These are phyloP conservation scores for Colletotrichum sojae DNA, from an alignment of 2,329 filamentous ascomycete species.

Conservation along the genomic window DNA sequence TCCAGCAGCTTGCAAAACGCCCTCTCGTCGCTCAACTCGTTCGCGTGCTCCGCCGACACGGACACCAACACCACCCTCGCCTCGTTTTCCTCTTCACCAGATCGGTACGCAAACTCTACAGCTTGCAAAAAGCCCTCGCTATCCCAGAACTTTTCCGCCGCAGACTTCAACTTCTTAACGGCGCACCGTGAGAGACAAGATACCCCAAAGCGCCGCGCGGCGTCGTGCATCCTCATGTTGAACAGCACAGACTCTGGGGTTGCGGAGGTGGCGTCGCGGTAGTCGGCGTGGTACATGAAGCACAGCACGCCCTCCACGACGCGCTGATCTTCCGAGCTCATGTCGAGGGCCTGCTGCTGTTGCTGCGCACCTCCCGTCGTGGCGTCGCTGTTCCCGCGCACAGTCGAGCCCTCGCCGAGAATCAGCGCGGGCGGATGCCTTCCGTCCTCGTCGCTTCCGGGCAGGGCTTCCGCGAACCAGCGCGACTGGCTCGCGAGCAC, in stretches of 20 bases:
- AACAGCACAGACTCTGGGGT: not conserved
- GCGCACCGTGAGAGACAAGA: slow-evolving; percentile 10
- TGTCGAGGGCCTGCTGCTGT: not conserved
- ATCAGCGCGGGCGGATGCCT: not conserved
- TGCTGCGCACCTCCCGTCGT: not conserved
- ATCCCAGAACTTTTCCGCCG: slow-evolving; percentile 7
- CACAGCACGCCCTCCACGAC: not conserved
- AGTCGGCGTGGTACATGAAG: slow-evolving; percentile 3
- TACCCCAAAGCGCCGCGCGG: not conserved
- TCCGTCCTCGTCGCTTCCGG: not conserved
- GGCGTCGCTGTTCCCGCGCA: not conserved
- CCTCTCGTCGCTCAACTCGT: not conserved
- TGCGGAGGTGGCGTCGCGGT: not conserved
- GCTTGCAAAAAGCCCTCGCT: not conserved
- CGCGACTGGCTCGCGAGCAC: slow-evolving; percentile 20
- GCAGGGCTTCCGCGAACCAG: slow-evolving; percentile 1
- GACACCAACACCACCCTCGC: not conserved
- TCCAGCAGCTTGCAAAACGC: not conserved
- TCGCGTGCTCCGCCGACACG: not conserved
- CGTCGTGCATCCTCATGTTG: not conserved
- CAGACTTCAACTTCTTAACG: not conserved
- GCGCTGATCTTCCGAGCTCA: not conserved
- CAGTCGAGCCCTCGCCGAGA: not conserved
- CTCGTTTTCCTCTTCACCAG: not conserved
- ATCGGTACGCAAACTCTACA: not conserved